Conservation (phyloP, 1,284 basidiomycete species). For the Microbotryum silenes-acaulis region DNA sequence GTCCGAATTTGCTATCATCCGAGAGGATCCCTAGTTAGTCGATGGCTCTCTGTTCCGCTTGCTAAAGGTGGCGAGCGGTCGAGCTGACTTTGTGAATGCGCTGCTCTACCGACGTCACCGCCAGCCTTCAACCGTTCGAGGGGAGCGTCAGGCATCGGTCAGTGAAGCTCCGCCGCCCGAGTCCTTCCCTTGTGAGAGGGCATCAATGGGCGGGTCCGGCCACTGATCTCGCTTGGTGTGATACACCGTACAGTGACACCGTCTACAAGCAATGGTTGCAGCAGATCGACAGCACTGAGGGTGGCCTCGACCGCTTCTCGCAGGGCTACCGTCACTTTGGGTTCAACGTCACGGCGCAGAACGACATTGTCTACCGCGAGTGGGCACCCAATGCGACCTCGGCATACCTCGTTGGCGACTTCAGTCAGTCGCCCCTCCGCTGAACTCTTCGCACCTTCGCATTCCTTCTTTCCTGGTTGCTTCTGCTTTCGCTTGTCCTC, state of each 20-base stretch:
- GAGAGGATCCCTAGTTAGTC: conserved; percentile 27
- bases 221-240: background rate
- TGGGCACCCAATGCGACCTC: conserved; percentile 88
- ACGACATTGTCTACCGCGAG: conserved; percentile 76
- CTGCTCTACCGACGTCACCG: background rate
- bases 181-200: too few species aligned
- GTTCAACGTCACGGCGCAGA: conserved; percentile 61
- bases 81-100: background rate
- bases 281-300: conserved; percentile 65
- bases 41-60: background rate
- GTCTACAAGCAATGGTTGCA: conserved; percentile 66
- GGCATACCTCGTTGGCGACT: conserved; percentile 85
- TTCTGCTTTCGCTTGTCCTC: background rate
- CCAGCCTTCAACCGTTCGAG: conserved; percentile 63
- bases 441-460: background rate
- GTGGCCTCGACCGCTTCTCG: conserved; percentile 81
- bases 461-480: conserved; percentile 9
- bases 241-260: conserved; percentile 49
- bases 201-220: background rate
- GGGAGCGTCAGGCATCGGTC: conserved; percentile 53
- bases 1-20: conserved; percentile 19
- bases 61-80: background rate
- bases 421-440: conserved; percentile 60
- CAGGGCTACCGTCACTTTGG: conserved; percentile 81
- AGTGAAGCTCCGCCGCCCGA: background rate